Conservation (phyloP, 345 rosid genomes). For the Pistacia atlantica region DNA sequence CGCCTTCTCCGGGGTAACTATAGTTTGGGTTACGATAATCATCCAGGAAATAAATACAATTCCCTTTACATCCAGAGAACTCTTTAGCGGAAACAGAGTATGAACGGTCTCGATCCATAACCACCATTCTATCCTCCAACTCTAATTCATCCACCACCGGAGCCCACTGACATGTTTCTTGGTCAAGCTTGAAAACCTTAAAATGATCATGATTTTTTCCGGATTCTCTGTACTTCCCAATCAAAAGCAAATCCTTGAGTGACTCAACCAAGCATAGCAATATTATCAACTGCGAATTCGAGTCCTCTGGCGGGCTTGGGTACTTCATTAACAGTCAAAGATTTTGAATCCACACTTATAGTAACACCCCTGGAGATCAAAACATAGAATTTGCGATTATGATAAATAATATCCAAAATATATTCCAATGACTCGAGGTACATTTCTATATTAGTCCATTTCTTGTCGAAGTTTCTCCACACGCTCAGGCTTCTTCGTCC, state of each 20-base stretch:
- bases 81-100: background rate
- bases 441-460: constrained; percentile 5
- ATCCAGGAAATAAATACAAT: background rate
- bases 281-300: too few species aligned
- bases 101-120: background rate
- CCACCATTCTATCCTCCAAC: background rate
- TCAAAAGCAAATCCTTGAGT: background rate
- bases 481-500: background rate
- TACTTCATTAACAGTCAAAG: background rate
- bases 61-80: background rate
- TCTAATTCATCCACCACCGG: constrained; percentile 4
- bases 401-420: background rate
- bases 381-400: constrained; percentile 1
- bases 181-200: constrained; percentile 15
- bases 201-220: background rate
- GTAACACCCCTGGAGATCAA: background rate
- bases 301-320: too few species aligned
- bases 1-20: background rate
- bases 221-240: background rate
- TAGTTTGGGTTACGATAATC: too few species aligned
- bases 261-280: constrained; percentile 4
- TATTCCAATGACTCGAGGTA: background rate
- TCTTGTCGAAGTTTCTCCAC: constrained; percentile 7
- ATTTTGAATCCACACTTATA: background rate
- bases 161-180: constrained; percentile 10